Conservation (phyloP, 164 flowering plant genomes). For the Sextonia rubra region DNA sequence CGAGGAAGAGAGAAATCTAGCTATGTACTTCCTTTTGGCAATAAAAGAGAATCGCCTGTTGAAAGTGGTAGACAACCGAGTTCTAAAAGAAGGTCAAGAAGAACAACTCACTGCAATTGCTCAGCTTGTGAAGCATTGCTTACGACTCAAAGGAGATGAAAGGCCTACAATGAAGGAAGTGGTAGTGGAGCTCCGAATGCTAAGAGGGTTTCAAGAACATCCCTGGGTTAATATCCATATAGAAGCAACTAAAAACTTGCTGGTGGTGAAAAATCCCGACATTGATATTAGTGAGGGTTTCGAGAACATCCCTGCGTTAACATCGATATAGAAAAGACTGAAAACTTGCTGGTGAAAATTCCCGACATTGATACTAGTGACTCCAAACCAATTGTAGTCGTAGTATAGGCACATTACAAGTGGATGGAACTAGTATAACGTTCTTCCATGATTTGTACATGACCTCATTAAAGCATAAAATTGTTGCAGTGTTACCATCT, state of each 20-base stretch:
- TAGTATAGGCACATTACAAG: no score
- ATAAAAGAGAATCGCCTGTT: neutral
- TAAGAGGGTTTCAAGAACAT: neutral
- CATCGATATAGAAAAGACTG: no score
- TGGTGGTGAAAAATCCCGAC: no score
- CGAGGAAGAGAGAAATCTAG: constrained; percentile 1
- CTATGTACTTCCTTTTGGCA: neutral
- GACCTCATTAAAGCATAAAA: no score
- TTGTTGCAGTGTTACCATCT: no score
- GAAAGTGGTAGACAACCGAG: neutral
- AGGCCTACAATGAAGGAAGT: constrained; percentile 7
- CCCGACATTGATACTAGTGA: no score
- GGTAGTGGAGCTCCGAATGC: neutral
- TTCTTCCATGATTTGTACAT: no score
- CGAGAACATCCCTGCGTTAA: neutral
- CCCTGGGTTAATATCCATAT: neutral
- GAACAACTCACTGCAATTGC: neutral
- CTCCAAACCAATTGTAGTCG: no score
- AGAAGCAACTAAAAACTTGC: no score
- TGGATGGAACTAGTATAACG: no score
- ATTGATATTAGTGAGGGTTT: no score
- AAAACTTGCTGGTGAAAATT: no score
- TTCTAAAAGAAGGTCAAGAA: neutral
- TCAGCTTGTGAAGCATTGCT: neutral
- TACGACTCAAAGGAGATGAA: neutral